Conservation (phyloP, 768 basidiomycete genomes). For the Mycena albidolilacea region DNA sequence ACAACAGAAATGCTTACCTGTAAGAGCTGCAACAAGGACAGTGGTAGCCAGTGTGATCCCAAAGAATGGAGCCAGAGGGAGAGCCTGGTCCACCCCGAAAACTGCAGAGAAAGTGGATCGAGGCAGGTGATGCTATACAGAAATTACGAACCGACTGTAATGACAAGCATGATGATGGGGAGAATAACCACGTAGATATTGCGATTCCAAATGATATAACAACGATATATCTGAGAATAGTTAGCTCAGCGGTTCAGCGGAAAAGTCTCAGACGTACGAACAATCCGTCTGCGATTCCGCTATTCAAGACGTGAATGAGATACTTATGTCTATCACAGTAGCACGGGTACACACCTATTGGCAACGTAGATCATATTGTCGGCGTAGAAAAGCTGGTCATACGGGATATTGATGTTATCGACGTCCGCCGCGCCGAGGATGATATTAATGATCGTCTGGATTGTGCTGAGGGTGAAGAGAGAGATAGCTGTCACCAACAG, state of each 20-base stretch:
- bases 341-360: conserved; percentile 47
- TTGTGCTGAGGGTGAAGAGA: conserved; percentile 48
- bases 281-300: conserved; percentile 48
- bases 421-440: conserved; percentile 48
- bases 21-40: conserved; percentile 48
- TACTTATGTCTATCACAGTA: conserved; percentile 5
- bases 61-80: conserved; percentile 48
- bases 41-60: conserved; percentile 49
- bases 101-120: background rate
- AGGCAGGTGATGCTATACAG: background rate
- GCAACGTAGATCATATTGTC: conserved; percentile 50
- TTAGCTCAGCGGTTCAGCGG: too few relatives aligned
- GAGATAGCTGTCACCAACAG: conserved; percentile 46
- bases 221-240: conserved; percentile 49
- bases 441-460: conserved; percentile 50
- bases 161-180: conserved; percentile 45
- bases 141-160: conserved; percentile 44
- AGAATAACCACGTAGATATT: conserved; percentile 48
- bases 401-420: conserved; percentile 44
- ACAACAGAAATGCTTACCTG: conserved; percentile 38
- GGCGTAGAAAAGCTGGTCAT: conserved; percentile 45
- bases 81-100: conserved; percentile 46
- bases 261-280: conserved; percentile 40
- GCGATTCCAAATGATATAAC: conserved; percentile 49
- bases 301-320: conserved; percentile 23